phyloP scores from a whole-genome alignment of 352 stramenopile genomes.

The Thalassiosira mediterranea region DNA sequence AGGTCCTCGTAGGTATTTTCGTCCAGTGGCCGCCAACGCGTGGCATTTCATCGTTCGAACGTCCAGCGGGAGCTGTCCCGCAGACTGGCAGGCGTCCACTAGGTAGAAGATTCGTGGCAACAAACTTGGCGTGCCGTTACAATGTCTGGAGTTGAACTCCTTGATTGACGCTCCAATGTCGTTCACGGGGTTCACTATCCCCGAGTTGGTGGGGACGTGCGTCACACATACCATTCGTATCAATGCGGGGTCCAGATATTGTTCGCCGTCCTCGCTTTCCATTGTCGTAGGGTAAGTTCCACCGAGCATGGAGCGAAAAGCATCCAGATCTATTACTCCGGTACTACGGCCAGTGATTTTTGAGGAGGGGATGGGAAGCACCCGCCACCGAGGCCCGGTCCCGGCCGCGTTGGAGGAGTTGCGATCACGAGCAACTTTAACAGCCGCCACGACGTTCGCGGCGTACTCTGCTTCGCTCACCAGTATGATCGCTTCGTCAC shows the following conservation, averaged over 20 bases:
- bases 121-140: background rate
- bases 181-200: slow-evolving; percentile 78
- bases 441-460: slow-evolving; percentile 67
- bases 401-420: background rate
- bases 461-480: slow-evolving; percentile 71
- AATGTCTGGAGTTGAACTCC: slow-evolving; percentile 35
- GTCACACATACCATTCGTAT: slow-evolving; percentile 78
- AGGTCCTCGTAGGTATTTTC: slow-evolving; percentile 81
- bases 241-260: slow-evolving; percentile 44
- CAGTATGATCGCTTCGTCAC: slow-evolving; percentile 49
- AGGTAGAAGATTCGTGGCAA: slow-evolving; percentile 69
- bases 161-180: slow-evolving; percentile 58
- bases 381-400: slow-evolving; percentile 42
- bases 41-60: slow-evolving; percentile 76
- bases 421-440: slow-evolving; percentile 55
- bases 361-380: slow-evolving; percentile 62
- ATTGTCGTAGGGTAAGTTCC: slow-evolving; percentile 52
- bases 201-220: slow-evolving; percentile 82
- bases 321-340: slow-evolving; percentile 60
- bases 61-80: slow-evolving; percentile 75
- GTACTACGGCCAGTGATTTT: slow-evolving; percentile 23
- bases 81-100: slow-evolving; percentile 82
- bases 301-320: slow-evolving; percentile 52
- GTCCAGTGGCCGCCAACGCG: slow-evolving; percentile 68
- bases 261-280: slow-evolving; percentile 6